Percentiles rank a stretch among this genome's conserved stretches.
These are phyloP conservation scores for Microbotryum scabiosae DNA, from an alignment of 1,284 basidiomycete genomes.

Conservation along the genomic window DNA sequence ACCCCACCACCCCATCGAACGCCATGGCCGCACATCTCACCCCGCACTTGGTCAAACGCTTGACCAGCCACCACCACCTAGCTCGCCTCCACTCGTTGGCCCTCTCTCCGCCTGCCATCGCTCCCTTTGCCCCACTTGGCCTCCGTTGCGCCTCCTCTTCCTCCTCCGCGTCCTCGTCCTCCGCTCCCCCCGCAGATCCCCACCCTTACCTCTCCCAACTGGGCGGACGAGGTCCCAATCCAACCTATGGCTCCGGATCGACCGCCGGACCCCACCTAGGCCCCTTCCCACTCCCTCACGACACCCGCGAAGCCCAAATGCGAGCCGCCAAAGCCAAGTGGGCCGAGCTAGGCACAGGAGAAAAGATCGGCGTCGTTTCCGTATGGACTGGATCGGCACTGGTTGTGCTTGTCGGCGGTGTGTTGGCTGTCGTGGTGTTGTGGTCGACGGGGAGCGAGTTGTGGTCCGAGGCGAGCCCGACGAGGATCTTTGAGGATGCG, in stretches of 20 bases:
- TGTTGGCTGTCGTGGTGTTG: conserved; percentile 7
- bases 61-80: no score
- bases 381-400: neutral
- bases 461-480: conserved; percentile 20
- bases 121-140: neutral
- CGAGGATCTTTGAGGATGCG: conserved; percentile 28
- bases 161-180: neutral
- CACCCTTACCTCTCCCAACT: conserved; percentile 19
- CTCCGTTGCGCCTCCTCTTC: neutral
- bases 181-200: neutral
- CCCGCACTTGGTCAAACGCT: no score
- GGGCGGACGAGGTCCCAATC: neutral
- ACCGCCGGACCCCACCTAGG: conserved; percentile 12
- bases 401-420: conserved; percentile 23
- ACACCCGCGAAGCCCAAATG: neutral
- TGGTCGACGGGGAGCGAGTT: conserved; percentile 25
- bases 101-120: neutral
- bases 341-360: conserved; percentile 1
- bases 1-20: no score
- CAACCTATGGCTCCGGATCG: neutral
- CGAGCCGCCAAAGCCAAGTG: conserved; percentile 6
- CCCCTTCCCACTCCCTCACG: conserved; percentile 23
- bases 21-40: no score
- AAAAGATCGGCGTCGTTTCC: conserved; percentile 4
- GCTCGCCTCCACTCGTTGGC: no score